Evolutionary conservation across 2,329 filamentous ascomycete species (phyloP), one percentile per base, ranked within the genome.

Genomic region (Stagonosporopsis chrysanthemi): DNA sequence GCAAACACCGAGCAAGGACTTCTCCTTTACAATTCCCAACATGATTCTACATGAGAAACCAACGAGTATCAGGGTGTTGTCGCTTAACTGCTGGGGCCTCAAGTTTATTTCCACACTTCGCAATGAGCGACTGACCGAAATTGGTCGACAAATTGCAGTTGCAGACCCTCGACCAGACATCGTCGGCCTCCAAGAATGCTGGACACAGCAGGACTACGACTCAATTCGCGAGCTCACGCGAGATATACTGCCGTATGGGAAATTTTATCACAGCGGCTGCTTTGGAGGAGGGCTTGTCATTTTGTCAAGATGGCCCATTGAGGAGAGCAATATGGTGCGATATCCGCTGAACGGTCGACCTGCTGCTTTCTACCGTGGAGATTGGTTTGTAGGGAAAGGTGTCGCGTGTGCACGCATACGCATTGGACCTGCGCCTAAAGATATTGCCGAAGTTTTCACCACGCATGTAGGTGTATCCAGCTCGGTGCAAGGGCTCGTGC

Each of bases 321-420:
- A 91, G 69, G 90, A 96, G 79, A 93, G 89, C 76, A 88, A 84
- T 69, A 96, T 98, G 92, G 84, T 87, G 65, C 83, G 83, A 3
- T 99, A 97, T 74, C 87, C 92, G n/a, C 83, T 99, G 50, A 97
- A 97, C 75, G 95, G 95, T 17, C 86, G 94, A 17, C 95, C 95
- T 6, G 94, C 92, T 9, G 94, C 94, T 4, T 97, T 98, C 78
- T 97, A 90, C 79, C 84, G 94, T 58, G 95, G 95, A 11, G 94
- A 98, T 76, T 98, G 94, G 92, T 98, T 88, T 72, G 93, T 97
- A 9, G 95, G 95, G 0, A 98, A 98, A 75, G 95, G 95, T 15
- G 88, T 98, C 39, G 95, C 94, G 6, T 90, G 86, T 71, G 94
- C 94, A 2, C 85, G 85, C 61, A 89, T 98, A 65, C 82, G 90